phyloP scores from a whole-genome alignment of 2,329 filamentous ascomycete genomes.

The Fusarium sp. region DNA sequence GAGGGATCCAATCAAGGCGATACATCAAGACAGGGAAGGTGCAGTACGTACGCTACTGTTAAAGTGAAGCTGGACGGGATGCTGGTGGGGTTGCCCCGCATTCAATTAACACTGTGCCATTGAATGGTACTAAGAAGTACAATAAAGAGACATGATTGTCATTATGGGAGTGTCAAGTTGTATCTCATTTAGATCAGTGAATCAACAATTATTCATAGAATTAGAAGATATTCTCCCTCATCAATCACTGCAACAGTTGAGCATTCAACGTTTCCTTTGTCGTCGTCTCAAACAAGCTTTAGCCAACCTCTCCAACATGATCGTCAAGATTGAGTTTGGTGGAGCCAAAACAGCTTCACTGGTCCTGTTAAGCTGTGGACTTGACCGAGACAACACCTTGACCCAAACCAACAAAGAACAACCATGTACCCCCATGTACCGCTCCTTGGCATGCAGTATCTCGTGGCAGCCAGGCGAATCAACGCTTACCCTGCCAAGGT shows the following conservation, averaged over 20 bases:
- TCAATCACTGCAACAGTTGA: neutral
- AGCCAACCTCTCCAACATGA: slow-evolving; percentile 23
- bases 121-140: slow-evolving; percentile 12
- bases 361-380: slow-evolving; percentile 7
- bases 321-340: slow-evolving; percentile 50
- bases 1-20: slow-evolving; percentile 4
- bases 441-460: slow-evolving; percentile 29
- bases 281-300: neutral
- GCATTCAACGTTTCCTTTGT: neutral
- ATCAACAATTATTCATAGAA: neutral
- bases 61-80: slow-evolving; percentile 30
- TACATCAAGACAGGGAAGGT: slow-evolving; percentile 3
- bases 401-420: neutral
- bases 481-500: slow-evolving; percentile 27
- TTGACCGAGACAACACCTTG: slow-evolving; percentile 15
- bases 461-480: slow-evolving; percentile 35
- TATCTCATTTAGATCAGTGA: neutral
- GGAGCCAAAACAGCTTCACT: slow-evolving; percentile 26
- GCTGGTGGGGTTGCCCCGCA: slow-evolving; percentile 20
- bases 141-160: neutral
- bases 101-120: slow-evolving; percentile 27
- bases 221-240: neutral
- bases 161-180: neutral
- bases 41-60: neutral
- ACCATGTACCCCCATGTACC: slow-evolving; percentile 31